phyloP scores from a whole-genome alignment of 1,284 basidiomycete species.

The Ceraceosorus guamensis region DNA sequence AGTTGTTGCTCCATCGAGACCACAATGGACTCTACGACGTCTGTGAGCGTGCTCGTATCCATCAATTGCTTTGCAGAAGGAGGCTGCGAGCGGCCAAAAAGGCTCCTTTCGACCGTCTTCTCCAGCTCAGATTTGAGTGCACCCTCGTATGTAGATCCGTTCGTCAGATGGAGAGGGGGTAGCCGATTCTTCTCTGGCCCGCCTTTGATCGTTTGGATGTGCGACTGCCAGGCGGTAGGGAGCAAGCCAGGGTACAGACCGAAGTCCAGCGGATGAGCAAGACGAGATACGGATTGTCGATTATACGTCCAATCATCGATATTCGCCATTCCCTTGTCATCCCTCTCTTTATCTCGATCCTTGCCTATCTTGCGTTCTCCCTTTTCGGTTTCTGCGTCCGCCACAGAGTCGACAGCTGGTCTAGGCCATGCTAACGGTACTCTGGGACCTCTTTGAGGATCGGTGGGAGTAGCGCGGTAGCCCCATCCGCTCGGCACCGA shows the following conservation, averaged over 20 bases:
- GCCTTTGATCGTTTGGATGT: constrained; percentile 2
- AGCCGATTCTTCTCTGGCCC: constrained; percentile 2
- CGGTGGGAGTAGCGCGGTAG: background rate
- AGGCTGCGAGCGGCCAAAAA: no score
- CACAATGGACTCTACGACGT: background rate
- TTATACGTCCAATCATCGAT: constrained; percentile 8
- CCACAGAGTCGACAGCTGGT: background rate
- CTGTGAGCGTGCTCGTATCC: background rate
- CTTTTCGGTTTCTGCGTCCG: background rate
- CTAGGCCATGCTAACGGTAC: constrained; percentile 7
- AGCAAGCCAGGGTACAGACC: constrained; percentile 4
- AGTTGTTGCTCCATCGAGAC: background rate
- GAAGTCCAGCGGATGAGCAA: constrained; percentile 1
- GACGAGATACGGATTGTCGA: background rate
- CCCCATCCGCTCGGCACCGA: constrained; percentile 4
- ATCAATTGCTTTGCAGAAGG: background rate
- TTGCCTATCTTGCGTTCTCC: background rate
- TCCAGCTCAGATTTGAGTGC: constrained; percentile 4
- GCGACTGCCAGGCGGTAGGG: constrained; percentile 1
- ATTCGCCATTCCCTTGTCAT: constrained; percentile 1
- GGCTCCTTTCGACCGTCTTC: background rate
- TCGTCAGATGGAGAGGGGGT: constrained; percentile 4
- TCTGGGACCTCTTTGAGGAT: background rate
- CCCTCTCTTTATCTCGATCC: constrained; percentile 7
- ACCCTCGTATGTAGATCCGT: background rate